Conservation (phyloP, 768 basidiomycete species). For the Lentinula guzmanii region DNA sequence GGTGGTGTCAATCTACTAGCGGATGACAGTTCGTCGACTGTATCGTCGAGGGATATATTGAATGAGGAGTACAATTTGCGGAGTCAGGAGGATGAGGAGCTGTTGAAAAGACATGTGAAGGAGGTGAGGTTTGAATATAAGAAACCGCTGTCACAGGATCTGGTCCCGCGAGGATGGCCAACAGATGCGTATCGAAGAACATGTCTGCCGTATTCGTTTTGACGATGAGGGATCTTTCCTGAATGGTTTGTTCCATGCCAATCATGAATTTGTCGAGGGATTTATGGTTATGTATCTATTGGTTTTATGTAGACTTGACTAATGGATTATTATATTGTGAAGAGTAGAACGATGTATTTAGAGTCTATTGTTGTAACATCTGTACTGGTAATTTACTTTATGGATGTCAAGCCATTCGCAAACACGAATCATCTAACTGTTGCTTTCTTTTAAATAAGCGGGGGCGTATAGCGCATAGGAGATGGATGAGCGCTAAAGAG, state of each 20-base stretch:
- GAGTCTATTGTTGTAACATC: too few species aligned
- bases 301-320: neutral
- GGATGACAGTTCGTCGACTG: neutral
- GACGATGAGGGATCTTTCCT: neutral
- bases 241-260: neutral
- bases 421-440: too few species aligned
- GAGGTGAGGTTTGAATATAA: slow-evolving; percentile 6
- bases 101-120: neutral
- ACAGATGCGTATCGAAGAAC: slow-evolving; percentile 6
- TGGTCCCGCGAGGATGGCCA: slow-evolving; percentile 2
- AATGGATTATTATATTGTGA: neutral
- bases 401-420: too few species aligned
- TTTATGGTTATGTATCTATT: neutral
- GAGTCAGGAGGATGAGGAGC: neutral
- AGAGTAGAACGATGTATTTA: neutral
- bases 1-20: too few species aligned
- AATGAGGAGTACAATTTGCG: slow-evolving; percentile 4
- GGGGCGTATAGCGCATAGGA: too few species aligned
- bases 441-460: too few species aligned
- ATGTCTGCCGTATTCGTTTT: slow-evolving; percentile 2
- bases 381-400: too few species aligned
- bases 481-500: too few species aligned
- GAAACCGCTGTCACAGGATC: slow-evolving; percentile 3
- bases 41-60: neutral
- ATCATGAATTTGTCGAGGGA: neutral